phyloP scores from a whole-genome alignment of 1,139 yeast genomes.

The Protomyces gravidus region DNA sequence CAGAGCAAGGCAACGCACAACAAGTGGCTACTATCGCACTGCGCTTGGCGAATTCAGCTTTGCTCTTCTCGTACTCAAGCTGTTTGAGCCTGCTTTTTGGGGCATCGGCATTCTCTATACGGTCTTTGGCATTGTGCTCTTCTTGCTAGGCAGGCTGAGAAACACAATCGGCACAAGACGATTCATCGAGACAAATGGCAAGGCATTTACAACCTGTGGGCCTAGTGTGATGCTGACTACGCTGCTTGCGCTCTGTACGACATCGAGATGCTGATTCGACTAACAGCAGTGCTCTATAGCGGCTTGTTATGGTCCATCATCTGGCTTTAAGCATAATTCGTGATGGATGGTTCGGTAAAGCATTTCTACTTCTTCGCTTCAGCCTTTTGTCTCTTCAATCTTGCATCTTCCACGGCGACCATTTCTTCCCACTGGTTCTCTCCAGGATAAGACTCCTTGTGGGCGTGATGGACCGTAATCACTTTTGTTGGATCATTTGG shows the following conservation, averaged over 20 bases:
- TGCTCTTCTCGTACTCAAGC: conserved; percentile 17
- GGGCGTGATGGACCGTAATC: conserved; percentile 13
- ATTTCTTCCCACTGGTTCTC: conserved; percentile 28
- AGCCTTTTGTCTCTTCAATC: background rate
- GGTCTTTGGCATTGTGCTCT: conserved; percentile 13
- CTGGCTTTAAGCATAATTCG: background rate
- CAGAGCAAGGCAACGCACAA: conserved; percentile 25
- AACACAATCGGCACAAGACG: conserved; percentile 10
- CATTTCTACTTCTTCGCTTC: no score
- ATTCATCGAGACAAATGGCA: conserved; percentile 13
- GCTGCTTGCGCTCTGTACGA: background rate
- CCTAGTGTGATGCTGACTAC: conserved; percentile 11
- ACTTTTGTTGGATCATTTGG: conserved; percentile 19
- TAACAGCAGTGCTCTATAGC: background rate
- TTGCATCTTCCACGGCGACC: background rate
- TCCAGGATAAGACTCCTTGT: conserved; percentile 29
- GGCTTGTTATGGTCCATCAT: background rate
- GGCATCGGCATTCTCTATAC: conserved; percentile 12
- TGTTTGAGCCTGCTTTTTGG: conserved; percentile 13
- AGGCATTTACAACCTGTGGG: conserved; percentile 16
- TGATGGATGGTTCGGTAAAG: no score
- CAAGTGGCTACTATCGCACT: conserved; percentile 18
- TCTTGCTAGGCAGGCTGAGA: conserved; percentile 12
- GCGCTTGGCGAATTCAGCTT: conserved; percentile 20
- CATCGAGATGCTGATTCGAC: background rate